Evolutionary conservation across 805 yeast genomes (phyloP).

Genomic region (Candida boidinii): DNA sequence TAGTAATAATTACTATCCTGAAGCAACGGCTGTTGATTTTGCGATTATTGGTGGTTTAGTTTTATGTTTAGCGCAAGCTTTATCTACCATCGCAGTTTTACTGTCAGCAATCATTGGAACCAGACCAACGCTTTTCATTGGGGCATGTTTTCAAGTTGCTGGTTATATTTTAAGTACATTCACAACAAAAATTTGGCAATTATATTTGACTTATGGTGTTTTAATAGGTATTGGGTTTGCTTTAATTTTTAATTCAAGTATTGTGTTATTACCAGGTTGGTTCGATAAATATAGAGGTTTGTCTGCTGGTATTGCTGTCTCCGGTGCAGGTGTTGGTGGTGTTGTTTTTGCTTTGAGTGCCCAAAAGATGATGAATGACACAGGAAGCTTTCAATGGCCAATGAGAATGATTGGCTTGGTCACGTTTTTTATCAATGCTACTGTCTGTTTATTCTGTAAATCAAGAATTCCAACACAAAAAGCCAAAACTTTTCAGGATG

Average conservation of each 20-base stretch:
- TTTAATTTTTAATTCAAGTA: constrained; percentile 42
- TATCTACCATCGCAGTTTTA: constrained; percentile 17
- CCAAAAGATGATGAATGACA: constrained; percentile 27
- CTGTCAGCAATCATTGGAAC: constrained; percentile 14
- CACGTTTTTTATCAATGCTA: constrained; percentile 25
- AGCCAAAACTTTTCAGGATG: constrained; percentile 3
- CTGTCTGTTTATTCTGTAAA: constrained; percentile 34
- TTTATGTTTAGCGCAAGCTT: constrained; percentile 14
- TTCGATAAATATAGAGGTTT: constrained; percentile 37
- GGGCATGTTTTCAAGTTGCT: constrained; percentile 31
- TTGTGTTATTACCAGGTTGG: constrained; percentile 44
- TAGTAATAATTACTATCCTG: constrained; percentile 36
- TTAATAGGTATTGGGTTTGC: constrained; percentile 43
- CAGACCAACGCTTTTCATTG: constrained; percentile 19
- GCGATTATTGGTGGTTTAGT: constrained; percentile 56
- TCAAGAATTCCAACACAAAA: constrained; percentile 28
- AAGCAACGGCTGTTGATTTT: constrained; percentile 45
- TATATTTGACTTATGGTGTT: constrained; percentile 45
- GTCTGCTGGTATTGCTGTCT: constrained; percentile 29
- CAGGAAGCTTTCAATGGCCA: constrained; percentile 35
- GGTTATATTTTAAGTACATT: constrained; percentile 37
- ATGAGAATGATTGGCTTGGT: constrained; percentile 33
- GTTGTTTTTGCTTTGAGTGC: constrained; percentile 25
- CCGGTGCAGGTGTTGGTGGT: constrained; percentile 38
- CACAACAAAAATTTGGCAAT: constrained; percentile 38